These are phyloP conservation scores for Wallacemonas sp. DNA, from an alignment of 208 protist genomes.

Conservation along the genomic window DNA sequence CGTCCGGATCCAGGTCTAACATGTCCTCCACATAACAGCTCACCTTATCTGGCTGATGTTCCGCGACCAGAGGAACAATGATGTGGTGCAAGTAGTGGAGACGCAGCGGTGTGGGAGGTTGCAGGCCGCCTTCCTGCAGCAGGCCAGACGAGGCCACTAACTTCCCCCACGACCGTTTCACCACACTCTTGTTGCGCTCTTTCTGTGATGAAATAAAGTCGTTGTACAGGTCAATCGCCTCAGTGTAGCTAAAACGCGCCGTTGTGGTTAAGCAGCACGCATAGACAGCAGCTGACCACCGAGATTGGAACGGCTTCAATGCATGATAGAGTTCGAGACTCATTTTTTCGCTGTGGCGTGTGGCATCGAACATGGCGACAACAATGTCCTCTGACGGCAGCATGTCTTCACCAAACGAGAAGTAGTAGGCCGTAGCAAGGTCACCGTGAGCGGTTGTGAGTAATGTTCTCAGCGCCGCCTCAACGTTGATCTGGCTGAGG, in stretches of 20 bases:
- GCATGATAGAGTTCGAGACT: slow-evolving; percentile 52
- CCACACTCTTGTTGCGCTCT: not conserved
- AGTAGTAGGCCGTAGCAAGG: slow-evolving; percentile 54
- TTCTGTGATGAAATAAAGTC: slow-evolving; percentile 29
- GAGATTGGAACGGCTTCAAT: slow-evolving; percentile 45
- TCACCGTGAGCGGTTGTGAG: slow-evolving; percentile 33
- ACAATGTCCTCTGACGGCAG: slow-evolving; percentile 65
- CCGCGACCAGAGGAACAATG: slow-evolving; percentile 64
- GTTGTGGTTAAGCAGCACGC: slow-evolving; percentile 74
- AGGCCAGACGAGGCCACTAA: slow-evolving; percentile 26
- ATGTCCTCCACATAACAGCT: slow-evolving; percentile 55
- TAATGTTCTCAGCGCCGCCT: slow-evolving; percentile 53
- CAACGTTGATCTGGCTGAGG: slow-evolving; percentile 55
- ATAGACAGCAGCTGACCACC: slow-evolving; percentile 66
- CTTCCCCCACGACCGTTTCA: slow-evolving; percentile 9
- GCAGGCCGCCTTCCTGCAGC: slow-evolving; percentile 25
- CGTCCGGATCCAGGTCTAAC: slow-evolving; percentile 50
- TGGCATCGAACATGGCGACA: slow-evolving; percentile 61
- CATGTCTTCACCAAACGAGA: slow-evolving; percentile 62
- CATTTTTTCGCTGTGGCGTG: slow-evolving; percentile 35
- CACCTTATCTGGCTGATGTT: slow-evolving; percentile 38
- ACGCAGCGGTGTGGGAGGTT: not conserved
- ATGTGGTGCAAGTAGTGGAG: slow-evolving; percentile 78
- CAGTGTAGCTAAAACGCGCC: slow-evolving; percentile 44
- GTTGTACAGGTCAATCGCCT: slow-evolving; percentile 55